phyloP scores from a whole-genome alignment of 2,329 filamentous ascomycete species.

The Cytospora piceae region DNA sequence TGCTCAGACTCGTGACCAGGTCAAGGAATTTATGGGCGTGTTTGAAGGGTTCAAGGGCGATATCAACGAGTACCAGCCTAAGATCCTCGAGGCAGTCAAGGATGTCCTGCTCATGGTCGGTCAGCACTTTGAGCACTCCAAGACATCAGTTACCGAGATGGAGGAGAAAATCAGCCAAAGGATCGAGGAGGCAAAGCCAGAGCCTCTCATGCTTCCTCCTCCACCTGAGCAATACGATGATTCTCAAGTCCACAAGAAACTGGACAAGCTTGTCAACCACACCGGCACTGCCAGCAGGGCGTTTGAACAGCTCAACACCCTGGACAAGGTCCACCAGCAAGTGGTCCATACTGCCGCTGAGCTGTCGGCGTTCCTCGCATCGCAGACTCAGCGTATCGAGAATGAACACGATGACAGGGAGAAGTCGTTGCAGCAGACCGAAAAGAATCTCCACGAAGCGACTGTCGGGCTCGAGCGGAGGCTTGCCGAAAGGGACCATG shows the following conservation, averaged over 20 bases:
- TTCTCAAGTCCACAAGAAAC: slow-evolving; percentile 36
- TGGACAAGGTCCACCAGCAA: slow-evolving; percentile 88
- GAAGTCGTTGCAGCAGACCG: slow-evolving; percentile 78
- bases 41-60: slow-evolving; percentile 79
- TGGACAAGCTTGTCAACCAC: slow-evolving; percentile 61
- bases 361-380: slow-evolving; percentile 78
- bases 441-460: slow-evolving; percentile 79
- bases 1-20: slow-evolving; percentile 77
- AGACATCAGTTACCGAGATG: slow-evolving; percentile 61
- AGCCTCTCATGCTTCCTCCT: slow-evolving; percentile 61
- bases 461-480: slow-evolving; percentile 80
- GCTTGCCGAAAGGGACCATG: slow-evolving; percentile 65
- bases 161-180: slow-evolving; percentile 62
- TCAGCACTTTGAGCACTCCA: slow-evolving; percentile 87
- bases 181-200: slow-evolving; percentile 64
- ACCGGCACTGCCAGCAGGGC: slow-evolving; percentile 69
- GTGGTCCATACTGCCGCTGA: slow-evolving; percentile 84
- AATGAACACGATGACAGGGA: slow-evolving; percentile 80
- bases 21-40: slow-evolving; percentile 72
- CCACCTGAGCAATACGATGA: slow-evolving; percentile 60
- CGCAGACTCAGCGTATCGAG: slow-evolving; percentile 73
- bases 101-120: slow-evolving; percentile 83
- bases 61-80: slow-evolving; percentile 81
- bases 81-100: slow-evolving; percentile 83
- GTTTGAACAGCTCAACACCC: slow-evolving; percentile 74